A percentile compares a stretch with the other conserved stretches of the same genome.
Conservation (phyloP, 441 rosid genomes). For the Pelargonium fulgidum region DNA sequence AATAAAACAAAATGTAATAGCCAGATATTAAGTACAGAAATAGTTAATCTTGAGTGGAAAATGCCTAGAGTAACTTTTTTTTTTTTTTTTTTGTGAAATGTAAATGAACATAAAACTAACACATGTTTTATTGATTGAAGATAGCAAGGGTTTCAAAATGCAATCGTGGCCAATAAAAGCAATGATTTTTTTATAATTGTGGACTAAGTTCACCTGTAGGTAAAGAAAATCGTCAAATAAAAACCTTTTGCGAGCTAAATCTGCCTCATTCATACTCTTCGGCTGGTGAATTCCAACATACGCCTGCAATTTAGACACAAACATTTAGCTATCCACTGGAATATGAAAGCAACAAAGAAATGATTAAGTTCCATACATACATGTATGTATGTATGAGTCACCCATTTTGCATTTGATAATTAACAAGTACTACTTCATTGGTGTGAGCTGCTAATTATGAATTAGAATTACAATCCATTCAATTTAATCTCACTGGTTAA, state of each 20-base stretch:
- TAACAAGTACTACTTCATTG: too few relatives aligned
- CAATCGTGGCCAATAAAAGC: neutral
- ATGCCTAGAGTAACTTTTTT: neutral
- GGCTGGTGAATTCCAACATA: conserved; percentile 85
- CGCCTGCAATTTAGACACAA: conserved; percentile 49
- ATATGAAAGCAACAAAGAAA: conserved; percentile 18
- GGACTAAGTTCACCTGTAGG: conserved; percentile 56
- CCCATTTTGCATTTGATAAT: too few relatives aligned
- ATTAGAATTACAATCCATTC: too few relatives aligned
- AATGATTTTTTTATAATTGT: conserved; percentile 8
- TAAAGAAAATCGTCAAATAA: conserved; percentile 94
- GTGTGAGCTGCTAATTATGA: too few relatives aligned
- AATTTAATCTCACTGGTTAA: too few relatives aligned
- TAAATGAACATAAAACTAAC: neutral
- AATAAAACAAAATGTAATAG: too few relatives aligned
- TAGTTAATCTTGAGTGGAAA: neutral
- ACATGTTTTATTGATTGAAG: neutral
- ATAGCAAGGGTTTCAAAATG: neutral
- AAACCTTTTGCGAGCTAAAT: conserved; percentile 90
- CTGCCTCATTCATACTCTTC: conserved; percentile 70
- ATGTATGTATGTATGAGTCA: neutral
- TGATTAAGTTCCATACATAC: too few relatives aligned
- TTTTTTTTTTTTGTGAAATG: neutral
- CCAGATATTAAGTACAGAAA: neutral
- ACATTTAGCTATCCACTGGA: conserved; percentile 11